These are phyloP conservation scores for Ceratocystis cacaofunesta DNA, from an alignment of 2,329 filamentous ascomycete species.

Conservation along the genomic window DNA sequence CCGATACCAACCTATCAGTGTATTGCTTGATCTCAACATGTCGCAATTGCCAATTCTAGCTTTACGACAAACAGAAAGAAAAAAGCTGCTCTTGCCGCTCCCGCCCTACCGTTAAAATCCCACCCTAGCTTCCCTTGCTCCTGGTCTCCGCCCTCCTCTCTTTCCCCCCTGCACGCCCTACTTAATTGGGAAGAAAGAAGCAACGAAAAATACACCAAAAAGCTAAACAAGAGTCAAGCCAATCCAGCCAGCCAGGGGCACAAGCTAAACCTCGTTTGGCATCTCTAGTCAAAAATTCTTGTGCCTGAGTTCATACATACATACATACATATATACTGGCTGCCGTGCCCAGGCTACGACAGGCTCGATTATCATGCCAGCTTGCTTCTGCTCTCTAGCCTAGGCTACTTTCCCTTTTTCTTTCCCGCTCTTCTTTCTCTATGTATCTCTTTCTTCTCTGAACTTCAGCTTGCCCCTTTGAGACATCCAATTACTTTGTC, in stretches of 20 bases:
- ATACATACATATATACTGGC: constrained; percentile 9
- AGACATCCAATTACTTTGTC: neutral
- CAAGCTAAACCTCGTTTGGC: constrained; percentile 14
- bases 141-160: neutral
- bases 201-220: neutral
- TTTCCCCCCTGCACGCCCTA: neutral
- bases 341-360: neutral
- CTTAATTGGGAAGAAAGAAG: neutral
- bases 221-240: neutral
- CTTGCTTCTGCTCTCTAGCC: neutral
- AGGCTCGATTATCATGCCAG: too few species aligned
- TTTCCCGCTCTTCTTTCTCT: neutral
- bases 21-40: neutral
- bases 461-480: neutral
- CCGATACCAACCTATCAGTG: neutral
- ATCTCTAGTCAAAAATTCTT: constrained; percentile 2
- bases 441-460: too few species aligned
- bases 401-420: neutral
- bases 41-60: neutral
- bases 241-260: neutral
- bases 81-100: neutral
- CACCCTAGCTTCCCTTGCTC: neutral
- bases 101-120: constrained; percentile 10
- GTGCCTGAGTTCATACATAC: constrained; percentile 11
- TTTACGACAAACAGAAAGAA: neutral